phyloP scores from a whole-genome alignment of 2,329 filamentous ascomycete genomes.

The Venturia effusa region DNA sequence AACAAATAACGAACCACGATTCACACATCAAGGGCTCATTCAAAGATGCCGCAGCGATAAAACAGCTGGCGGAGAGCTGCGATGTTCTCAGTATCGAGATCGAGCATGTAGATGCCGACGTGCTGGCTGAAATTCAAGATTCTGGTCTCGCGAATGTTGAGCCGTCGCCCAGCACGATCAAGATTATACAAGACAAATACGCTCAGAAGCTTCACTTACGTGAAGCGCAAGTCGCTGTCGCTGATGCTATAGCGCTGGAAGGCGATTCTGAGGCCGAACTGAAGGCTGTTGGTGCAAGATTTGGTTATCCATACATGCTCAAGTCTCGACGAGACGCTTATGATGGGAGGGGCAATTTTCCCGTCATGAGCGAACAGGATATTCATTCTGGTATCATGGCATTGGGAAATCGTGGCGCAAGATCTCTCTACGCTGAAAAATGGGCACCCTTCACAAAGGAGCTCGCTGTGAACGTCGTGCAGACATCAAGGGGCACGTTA shows the following conservation, averaged over 20 bases:
- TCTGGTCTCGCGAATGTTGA: conserved; percentile 47
- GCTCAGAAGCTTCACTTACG: conserved; percentile 74
- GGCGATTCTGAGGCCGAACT: conserved; percentile 51
- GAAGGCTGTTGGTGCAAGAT: conserved; percentile 47
- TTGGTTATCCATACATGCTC: conserved; percentile 83
- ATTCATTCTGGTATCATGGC: conserved; percentile 57
- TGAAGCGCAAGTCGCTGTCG: conserved; percentile 58
- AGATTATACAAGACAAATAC: conserved; percentile 89
- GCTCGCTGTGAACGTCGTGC: conserved; percentile 87
- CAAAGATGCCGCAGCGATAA: conserved; percentile 69
- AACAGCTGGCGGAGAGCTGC: conserved; percentile 62
- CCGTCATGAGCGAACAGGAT: conserved; percentile 47
- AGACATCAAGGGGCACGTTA: conserved; percentile 64
- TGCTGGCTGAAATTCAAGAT: conserved; percentile 70
- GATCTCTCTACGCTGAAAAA: conserved; percentile 78
- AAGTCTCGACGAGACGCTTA: conserved; percentile 87
- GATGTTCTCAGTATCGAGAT: conserved; percentile 90
- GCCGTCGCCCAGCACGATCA: conserved; percentile 76
- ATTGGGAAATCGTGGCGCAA: conserved; percentile 43
- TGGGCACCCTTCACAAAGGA: conserved; percentile 80
- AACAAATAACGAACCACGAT: conserved; percentile 68
- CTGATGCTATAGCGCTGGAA: conserved; percentile 56
- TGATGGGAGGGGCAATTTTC: conserved; percentile 72
- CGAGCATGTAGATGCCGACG: conserved; percentile 85
- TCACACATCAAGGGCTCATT: conserved; percentile 78